These are phyloP conservation scores for Hymenoscyphus repandus DNA, from an alignment of 2,329 filamentous ascomycete genomes.

Conservation along the genomic window DNA sequence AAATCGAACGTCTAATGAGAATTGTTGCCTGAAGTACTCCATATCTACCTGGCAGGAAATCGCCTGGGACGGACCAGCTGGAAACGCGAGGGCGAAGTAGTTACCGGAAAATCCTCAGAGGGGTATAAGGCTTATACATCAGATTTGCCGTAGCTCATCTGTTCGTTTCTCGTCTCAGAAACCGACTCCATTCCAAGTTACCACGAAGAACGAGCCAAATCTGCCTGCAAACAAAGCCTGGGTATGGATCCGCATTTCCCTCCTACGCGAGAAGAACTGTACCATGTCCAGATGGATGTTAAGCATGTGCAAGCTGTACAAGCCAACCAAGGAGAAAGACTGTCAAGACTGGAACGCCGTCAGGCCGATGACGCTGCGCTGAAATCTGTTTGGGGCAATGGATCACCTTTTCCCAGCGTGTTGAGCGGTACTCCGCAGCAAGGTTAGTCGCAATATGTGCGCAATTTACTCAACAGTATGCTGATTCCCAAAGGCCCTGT, in stretches of 20 bases:
- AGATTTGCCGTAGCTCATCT: no score
- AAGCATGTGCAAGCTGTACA: conserved; percentile 62
- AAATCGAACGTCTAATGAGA: conserved; percentile 5
- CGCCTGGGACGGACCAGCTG: no score
- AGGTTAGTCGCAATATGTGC: conserved; percentile 50
- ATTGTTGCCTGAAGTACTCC: neutral
- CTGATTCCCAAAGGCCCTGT: conserved; percentile 57
- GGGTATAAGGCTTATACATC: no score
- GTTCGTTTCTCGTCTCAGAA: no score
- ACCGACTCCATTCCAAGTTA: no score
- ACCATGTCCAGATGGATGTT: conserved; percentile 65
- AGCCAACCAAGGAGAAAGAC: conserved; percentile 55
- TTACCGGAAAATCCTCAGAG: no score
- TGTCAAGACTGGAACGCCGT: conserved; percentile 58
- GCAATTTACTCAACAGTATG: conserved; percentile 6
- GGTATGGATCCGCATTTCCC: conserved; percentile 62
- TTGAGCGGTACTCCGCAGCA: conserved; percentile 80
- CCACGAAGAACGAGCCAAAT: neutral
- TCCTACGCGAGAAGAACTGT: conserved; percentile 58
- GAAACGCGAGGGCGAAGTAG: no score
- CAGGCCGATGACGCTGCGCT: conserved; percentile 62
- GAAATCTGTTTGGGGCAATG: conserved; percentile 87
- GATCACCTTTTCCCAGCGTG: conserved; percentile 85
- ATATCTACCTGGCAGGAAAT: no score
- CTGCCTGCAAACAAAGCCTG: conserved; percentile 12